Conservation (phyloP, 108 stramenopile genomes). For the Cyclostephanos invisitatus region DNA sequence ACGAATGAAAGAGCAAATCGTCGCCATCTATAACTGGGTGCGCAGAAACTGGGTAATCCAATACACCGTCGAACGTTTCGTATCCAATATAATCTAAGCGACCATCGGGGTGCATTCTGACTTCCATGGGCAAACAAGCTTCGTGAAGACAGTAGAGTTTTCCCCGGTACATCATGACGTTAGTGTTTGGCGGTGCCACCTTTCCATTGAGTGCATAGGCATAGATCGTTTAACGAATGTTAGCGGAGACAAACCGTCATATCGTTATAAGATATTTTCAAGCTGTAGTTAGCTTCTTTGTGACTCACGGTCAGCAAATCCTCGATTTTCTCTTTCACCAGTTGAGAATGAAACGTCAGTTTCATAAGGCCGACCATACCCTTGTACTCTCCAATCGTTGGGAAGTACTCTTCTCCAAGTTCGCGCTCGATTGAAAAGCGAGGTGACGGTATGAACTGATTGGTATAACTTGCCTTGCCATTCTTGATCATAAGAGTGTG, state of each 20-base stretch:
- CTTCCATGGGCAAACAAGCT: conserved; percentile 44
- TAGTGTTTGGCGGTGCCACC: conserved; percentile 38
- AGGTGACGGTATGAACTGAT: conserved; percentile 50
- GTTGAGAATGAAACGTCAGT: conserved; percentile 17
- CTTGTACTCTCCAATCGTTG: conserved; percentile 41
- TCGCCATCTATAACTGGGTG: conserved; percentile 39
- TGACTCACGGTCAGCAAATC: conserved; percentile 34
- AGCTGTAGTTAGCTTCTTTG: no score
- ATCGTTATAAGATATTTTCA: no score
- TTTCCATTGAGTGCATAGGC: neutral
- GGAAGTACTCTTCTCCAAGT: conserved; percentile 46
- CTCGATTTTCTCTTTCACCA: conserved; percentile 42
- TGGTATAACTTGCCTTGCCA: conserved; percentile 48
- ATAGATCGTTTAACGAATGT: neutral
- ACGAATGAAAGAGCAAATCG: conserved; percentile 51
- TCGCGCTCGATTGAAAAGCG: conserved; percentile 48
- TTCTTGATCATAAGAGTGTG: conserved; percentile 44
- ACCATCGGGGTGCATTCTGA: conserved; percentile 45
- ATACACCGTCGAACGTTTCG: conserved; percentile 35
- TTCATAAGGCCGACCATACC: conserved; percentile 49
- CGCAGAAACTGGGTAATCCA: conserved; percentile 53
- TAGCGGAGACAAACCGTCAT: no score
- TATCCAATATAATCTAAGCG: conserved; percentile 39
- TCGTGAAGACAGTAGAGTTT: conserved; percentile 53
- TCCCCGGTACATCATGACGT: conserved; percentile 45